Conservation (phyloP, 2,329 filamentous ascomycete genomes). For the Arachnomyces sp. region DNA sequence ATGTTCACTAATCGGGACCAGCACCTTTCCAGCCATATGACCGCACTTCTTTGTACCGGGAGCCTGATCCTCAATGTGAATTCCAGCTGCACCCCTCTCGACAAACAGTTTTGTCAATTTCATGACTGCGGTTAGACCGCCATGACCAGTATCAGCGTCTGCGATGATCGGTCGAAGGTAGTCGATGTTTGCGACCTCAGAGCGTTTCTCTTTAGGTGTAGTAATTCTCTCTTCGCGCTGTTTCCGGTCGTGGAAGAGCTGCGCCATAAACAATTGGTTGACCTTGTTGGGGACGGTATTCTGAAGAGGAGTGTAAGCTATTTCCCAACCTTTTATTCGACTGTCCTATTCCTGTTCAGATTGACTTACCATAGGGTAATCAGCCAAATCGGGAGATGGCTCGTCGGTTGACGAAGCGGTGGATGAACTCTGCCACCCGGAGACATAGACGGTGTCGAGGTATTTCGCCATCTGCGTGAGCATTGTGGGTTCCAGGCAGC, state of each 20-base stretch:
- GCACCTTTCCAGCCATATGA: constrained; percentile 97
- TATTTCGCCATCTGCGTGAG: constrained; percentile 99
- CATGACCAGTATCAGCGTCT: constrained; percentile 94
- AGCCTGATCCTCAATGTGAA: constrained; percentile 98
- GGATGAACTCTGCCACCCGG: constrained; percentile 96
- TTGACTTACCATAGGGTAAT: constrained; percentile 76
- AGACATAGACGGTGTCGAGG: constrained; percentile 96
- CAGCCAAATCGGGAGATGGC: constrained; percentile 92
- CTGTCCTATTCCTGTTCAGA: background rate
- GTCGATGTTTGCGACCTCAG: constrained; percentile 71
- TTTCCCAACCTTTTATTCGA: background rate
- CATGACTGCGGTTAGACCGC: constrained; percentile 97
- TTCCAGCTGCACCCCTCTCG: constrained; percentile 92
- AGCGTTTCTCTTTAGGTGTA: constrained; percentile 63
- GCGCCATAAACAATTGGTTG: constrained; percentile 92
- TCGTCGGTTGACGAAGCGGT: constrained; percentile 93
- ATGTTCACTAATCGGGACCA: constrained; percentile 95
- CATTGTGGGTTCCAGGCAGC: constrained; percentile 96
- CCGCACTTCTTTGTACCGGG: constrained; percentile 99
- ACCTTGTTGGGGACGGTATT: constrained; percentile 99
- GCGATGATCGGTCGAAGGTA: constrained; percentile 94
- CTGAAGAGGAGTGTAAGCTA: constrained; percentile 38
- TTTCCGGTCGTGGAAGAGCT: constrained; percentile 99
- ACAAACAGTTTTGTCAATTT: constrained; percentile 97
- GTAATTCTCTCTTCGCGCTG: constrained; percentile 90